Conservation (phyloP, 2,329 filamentous ascomycete genomes). For the Epichloe typhina region DNA sequence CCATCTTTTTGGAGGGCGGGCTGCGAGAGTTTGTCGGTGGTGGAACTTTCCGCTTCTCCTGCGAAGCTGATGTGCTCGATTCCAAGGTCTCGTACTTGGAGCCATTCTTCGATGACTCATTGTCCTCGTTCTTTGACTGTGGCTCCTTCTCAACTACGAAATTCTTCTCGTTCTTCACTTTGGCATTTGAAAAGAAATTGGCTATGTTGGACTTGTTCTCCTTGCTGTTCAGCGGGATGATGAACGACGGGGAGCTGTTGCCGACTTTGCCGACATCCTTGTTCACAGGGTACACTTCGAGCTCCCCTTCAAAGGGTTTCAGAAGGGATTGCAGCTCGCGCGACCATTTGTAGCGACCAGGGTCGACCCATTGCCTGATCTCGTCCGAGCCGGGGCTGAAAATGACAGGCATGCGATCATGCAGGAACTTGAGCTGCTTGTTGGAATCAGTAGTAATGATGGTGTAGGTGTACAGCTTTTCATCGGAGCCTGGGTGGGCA, state of each 20-base stretch:
- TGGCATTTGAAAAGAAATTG: conserved; percentile 70
- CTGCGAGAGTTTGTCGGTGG: conserved; percentile 6
- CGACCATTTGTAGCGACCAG: conserved; percentile 57
- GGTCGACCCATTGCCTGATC: conserved; percentile 68
- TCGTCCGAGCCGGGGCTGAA: conserved; percentile 61
- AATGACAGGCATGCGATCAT: conserved; percentile 93
- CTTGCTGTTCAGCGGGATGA: conserved; percentile 69
- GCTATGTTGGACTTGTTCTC: conserved; percentile 90
- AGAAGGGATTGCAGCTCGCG: conserved; percentile 64
- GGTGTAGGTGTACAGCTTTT: conserved; percentile 77
- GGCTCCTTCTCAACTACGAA: background rate
- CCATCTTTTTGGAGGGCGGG: conserved; percentile 16
- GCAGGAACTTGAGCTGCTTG: conserved; percentile 69
- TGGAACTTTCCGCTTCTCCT: conserved; percentile 14
- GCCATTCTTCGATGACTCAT: background rate
- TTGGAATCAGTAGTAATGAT: conserved; percentile 88
- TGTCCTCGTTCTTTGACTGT: background rate
- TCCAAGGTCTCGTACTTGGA: background rate
- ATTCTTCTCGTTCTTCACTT: conserved; percentile 19
- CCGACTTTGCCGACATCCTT: conserved; percentile 91
- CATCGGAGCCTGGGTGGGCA: conserved; percentile 22
- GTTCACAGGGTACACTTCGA: conserved; percentile 76
- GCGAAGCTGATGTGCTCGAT: background rate
- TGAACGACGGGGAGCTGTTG: conserved; percentile 73
- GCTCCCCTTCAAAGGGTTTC: conserved; percentile 63